Evolutionary conservation across 2,329 filamentous ascomycete species (phyloP).

Genomic region (Trichoderma aggressivum): DNA sequence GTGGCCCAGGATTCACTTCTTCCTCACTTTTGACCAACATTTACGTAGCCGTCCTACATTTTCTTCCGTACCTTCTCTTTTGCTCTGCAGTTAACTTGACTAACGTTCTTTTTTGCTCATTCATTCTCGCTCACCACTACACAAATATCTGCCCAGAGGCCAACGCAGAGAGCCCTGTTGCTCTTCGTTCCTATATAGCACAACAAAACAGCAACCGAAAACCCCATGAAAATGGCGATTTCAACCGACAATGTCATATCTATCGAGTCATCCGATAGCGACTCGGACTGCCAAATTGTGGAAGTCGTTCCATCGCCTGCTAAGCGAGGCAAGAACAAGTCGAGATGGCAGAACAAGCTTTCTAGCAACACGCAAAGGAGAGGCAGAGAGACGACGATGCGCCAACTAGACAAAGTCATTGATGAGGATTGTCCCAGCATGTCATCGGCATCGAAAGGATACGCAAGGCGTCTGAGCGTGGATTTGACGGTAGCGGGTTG

Average conservation of each 20-base stretch:
- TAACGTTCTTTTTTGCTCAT: not conserved
- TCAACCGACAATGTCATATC: not conserved
- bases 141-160: not conserved
- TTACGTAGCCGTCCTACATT: not conserved
- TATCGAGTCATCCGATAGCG: not conserved
- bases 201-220: not conserved
- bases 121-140: not conserved
- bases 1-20: not conserved
- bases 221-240: not conserved
- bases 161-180: not conserved
- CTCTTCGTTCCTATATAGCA: no score
- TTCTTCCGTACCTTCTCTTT: no score
- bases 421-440: not conserved
- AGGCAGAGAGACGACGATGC: not conserved
- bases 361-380: not conserved
- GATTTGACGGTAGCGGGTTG: not conserved
- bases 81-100: not conserved
- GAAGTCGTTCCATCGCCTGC: not conserved
- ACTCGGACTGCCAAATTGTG: slow-evolving; percentile 11
- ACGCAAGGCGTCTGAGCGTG: not conserved
- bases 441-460: not conserved
- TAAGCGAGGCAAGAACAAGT: not conserved
- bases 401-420: not conserved
- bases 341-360: not conserved
- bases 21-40: not conserved